phyloP scores from a whole-genome alignment of 257 asterid species.

The Rauvolfia tetraphylla region DNA sequence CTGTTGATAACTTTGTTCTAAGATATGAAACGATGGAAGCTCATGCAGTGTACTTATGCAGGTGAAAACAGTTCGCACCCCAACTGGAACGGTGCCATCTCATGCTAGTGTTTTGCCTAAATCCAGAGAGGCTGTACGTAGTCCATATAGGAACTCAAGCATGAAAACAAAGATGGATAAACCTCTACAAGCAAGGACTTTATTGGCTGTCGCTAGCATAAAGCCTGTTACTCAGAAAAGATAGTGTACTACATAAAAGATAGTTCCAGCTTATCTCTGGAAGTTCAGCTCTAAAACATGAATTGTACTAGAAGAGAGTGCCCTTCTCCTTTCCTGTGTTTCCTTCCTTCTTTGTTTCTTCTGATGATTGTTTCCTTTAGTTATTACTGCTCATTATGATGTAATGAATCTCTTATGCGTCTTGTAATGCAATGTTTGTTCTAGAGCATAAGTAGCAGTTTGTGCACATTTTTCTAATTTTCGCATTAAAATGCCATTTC shows the following conservation, averaged over 20 bases:
- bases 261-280: conserved; percentile 33
- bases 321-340: background rate
- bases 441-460: background rate
- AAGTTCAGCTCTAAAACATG: conserved; percentile 6
- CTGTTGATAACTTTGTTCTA: background rate
- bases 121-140: conserved; percentile 37
- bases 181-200: conserved; percentile 13
- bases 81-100: conserved; percentile 46
- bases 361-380: background rate
- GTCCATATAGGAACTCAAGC: conserved; percentile 47
- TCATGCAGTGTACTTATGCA: conserved; percentile 32
- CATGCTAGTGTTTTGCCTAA: conserved; percentile 39
- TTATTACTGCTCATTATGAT: background rate
- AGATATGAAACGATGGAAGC: too few relatives aligned
- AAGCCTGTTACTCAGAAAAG: background rate
- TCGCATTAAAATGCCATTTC: too few relatives aligned
- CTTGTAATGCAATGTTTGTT: too few relatives aligned
- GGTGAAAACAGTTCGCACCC: conserved; percentile 65
- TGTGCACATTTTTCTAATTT: too few relatives aligned
- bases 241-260: conserved; percentile 2
- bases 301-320: too few relatives aligned
- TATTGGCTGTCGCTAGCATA: background rate
- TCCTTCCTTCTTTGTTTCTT: background rate
- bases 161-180: conserved; percentile 51
- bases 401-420: background rate